Percentiles rank a stretch among this genome's conserved stretches.
Evolutionary conservation across 2,329 filamentous ascomycete species (phyloP).

Genomic region (Neocatenulostroma microsporum): DNA sequence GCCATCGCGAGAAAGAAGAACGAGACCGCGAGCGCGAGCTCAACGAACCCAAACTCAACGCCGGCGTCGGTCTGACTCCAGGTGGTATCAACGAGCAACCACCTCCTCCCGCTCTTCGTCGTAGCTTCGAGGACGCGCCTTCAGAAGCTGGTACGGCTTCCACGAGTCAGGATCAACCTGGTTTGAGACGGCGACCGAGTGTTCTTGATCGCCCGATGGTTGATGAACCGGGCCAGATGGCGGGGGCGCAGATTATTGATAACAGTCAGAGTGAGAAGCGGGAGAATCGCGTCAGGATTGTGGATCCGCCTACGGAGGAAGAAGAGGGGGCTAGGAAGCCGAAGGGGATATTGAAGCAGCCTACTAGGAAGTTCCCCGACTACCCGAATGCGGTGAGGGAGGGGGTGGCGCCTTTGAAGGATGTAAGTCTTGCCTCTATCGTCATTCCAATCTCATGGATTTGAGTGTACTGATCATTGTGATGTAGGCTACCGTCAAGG

Average conservation of each 20-base stretch:
- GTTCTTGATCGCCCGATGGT: constrained; percentile 27
- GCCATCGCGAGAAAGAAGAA: constrained; percentile 21
- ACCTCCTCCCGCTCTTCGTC: constrained; percentile 12
- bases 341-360: constrained; percentile 79
- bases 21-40: too few species aligned
- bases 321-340: constrained; percentile 62
- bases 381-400: constrained; percentile 75
- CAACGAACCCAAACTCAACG: constrained; percentile 10
- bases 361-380: constrained; percentile 77
- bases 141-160: constrained; percentile 8
- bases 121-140: constrained; percentile 20
- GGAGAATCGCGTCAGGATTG: constrained; percentile 47
- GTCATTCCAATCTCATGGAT: too few species aligned
- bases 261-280: constrained; percentile 26
- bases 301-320: constrained; percentile 64
- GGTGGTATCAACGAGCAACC: constrained; percentile 10
- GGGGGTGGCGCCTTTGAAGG: constrained; percentile 88
- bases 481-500: constrained; percentile 30
- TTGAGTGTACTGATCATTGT: too few species aligned
- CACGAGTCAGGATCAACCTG: constrained; percentile 1
- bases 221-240: constrained; percentile 8
- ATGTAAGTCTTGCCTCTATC: constrained; percentile 45
- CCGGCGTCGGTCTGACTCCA: constrained; percentile 12
- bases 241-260: constrained; percentile 29
- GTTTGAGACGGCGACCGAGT: constrained; percentile 21